Evolutionary conservation across 192 early-diverging fungal genomes (phyloP).

Genomic region (Backusella sp.): DNA sequence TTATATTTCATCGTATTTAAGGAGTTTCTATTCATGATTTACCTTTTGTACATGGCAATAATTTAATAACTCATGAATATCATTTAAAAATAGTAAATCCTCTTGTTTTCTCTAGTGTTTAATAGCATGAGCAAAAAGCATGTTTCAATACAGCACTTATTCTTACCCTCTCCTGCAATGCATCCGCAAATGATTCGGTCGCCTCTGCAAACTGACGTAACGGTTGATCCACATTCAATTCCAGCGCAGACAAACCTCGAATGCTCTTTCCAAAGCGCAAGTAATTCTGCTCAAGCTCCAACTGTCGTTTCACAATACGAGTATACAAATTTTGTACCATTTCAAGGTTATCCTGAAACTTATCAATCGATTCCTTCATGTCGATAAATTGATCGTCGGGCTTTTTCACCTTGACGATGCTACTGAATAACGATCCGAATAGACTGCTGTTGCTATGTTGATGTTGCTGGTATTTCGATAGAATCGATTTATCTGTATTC

Average conservation of each 20-base stretch:
- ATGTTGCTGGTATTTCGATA: background rate
- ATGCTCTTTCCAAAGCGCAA: slow-evolving; percentile 75
- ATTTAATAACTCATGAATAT: slow-evolving; percentile 82
- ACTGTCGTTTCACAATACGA: slow-evolving; percentile 71
- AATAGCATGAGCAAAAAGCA: background rate
- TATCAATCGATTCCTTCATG: slow-evolving; percentile 79
- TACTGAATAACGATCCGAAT: slow-evolving; percentile 81
- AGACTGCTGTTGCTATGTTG: slow-evolving; percentile 28
- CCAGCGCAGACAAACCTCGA: slow-evolving; percentile 75
- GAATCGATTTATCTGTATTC: slow-evolving; percentile 7
- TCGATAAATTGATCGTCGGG: slow-evolving; percentile 84
- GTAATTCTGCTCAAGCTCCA: slow-evolving; percentile 76
- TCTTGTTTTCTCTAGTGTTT: slow-evolving; percentile 49
- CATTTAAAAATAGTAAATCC: slow-evolving; percentile 70
- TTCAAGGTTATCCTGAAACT: slow-evolving; percentile 83
- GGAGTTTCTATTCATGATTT: background rate
- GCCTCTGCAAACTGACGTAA: slow-evolving; percentile 78
- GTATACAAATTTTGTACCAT: slow-evolving; percentile 84
- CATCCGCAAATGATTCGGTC: slow-evolving; percentile 61
- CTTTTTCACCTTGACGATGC: slow-evolving; percentile 86
- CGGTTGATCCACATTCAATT: slow-evolving; percentile 81
- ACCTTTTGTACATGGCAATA: slow-evolving; percentile 79
- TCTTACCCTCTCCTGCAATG: slow-evolving; percentile 68
- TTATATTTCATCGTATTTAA: background rate
- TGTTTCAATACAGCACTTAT: no score